Conservation (phyloP, 1,284 basidiomycete genomes). For the Leccinum angustisporum region DNA sequence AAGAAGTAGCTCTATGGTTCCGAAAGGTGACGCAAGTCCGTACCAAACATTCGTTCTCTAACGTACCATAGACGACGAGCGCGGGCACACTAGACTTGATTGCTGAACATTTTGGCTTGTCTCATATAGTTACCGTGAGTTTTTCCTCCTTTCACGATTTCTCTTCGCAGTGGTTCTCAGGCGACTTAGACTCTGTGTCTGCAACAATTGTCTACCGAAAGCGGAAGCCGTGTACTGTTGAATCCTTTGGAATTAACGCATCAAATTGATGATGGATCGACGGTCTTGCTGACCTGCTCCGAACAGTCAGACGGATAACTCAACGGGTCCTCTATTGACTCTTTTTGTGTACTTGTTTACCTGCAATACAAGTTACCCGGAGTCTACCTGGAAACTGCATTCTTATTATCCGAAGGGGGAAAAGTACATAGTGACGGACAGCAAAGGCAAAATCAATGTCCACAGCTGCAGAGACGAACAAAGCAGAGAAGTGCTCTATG, state of each 20-base stretch:
- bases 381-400: constrained; percentile 1
- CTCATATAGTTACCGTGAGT: too few species aligned
- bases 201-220: constrained; percentile 22
- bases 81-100: constrained; percentile 26
- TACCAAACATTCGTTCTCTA: constrained; percentile 6
- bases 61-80: constrained; percentile 37
- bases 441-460: constrained; percentile 10
- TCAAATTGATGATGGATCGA: constrained; percentile 46
- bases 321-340: background rate
- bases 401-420: constrained; percentile 20
- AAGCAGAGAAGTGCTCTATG: constrained; percentile 38
- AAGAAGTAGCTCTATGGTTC: constrained; percentile 60
- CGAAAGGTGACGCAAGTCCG: constrained; percentile 46
- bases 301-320: background rate
- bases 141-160: too few species aligned
- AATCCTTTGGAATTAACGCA: constrained; percentile 42
- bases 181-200: constrained; percentile 35
- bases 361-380: constrained; percentile 1
- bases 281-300: constrained; percentile 28
- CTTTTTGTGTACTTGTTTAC: background rate
- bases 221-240: constrained; percentile 29
- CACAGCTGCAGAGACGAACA: background rate
- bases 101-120: too few species aligned
- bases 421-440: constrained; percentile 22
- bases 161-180: constrained; percentile 1